Conservation (phyloP, 2,329 filamentous ascomycete species). For the Alternaria arborescens region DNA sequence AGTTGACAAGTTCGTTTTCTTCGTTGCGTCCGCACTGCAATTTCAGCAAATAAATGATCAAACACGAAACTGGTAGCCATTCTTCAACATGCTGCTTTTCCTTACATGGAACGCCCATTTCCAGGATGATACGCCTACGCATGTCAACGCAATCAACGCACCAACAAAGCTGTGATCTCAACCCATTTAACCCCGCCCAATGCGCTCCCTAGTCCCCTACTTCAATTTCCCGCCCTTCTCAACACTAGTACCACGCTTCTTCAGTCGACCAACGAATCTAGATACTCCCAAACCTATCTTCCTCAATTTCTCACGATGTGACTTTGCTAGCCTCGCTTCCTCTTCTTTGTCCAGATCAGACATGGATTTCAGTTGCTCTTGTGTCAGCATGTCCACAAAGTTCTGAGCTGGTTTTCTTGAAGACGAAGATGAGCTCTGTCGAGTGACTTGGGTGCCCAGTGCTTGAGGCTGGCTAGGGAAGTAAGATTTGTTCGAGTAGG, state of each 20-base stretch:
- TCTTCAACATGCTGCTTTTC: background rate
- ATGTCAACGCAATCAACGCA: background rate
- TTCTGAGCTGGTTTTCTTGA: background rate
- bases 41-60: background rate
- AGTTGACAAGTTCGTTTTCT: background rate
- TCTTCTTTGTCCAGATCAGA: constrained; percentile 18
- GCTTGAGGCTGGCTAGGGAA: background rate
- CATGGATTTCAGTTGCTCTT: constrained; percentile 16
- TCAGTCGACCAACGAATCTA: background rate
- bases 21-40: background rate
- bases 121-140: background rate
- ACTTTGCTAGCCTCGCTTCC: constrained; percentile 9
- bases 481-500: background rate
- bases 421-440: background rate
- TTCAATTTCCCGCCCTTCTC: background rate
- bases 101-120: background rate
- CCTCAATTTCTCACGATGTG: constrained; percentile 1
- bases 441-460: background rate
- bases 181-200: background rate
- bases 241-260: background rate
- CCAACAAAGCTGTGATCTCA: background rate
- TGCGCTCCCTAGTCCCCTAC: background rate
- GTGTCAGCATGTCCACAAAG: background rate
- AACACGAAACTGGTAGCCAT: background rate
- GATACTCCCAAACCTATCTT: background rate